phyloP scores from a whole-genome alignment of 2,329 filamentous ascomycete genomes.

The Raffaelea albimanens region DNA sequence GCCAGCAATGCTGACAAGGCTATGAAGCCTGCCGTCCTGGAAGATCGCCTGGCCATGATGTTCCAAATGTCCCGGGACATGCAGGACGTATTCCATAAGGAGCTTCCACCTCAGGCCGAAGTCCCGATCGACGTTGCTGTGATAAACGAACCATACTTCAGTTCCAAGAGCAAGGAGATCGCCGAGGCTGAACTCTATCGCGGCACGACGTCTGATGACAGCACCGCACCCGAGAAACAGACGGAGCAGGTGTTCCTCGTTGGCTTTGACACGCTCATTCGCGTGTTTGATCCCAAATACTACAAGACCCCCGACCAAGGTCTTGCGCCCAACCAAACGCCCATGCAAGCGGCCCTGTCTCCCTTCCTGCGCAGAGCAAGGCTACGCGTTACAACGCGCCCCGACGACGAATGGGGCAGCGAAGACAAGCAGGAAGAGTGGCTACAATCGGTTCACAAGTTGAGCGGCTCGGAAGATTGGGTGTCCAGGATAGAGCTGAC shows the following conservation, averaged over 20 bases:
- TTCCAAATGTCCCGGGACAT: slow-evolving; percentile 53
- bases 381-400: slow-evolving; percentile 55
- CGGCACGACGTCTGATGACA: background rate
- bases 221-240: background rate
- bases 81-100: slow-evolving; percentile 16
- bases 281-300: slow-evolving; percentile 66
- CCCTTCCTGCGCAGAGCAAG: slow-evolving; percentile 55
- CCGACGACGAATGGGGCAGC: slow-evolving; percentile 50
- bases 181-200: slow-evolving; percentile 32
- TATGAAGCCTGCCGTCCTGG: slow-evolving; percentile 58
- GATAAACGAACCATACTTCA: slow-evolving; percentile 64
- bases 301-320: slow-evolving; percentile 31
- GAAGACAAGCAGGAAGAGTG: slow-evolving; percentile 45
- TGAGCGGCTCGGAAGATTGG: slow-evolving; percentile 46
- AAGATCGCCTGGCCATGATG: slow-evolving; percentile 63
- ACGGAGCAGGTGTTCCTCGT: slow-evolving; percentile 57
- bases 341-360: slow-evolving; percentile 44
- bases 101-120: background rate
- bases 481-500: slow-evolving; percentile 50
- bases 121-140: slow-evolving; percentile 55
- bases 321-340: slow-evolving; percentile 11
- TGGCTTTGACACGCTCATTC: slow-evolving; percentile 67
- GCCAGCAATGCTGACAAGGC: slow-evolving; percentile 59
- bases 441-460: slow-evolving; percentile 35
- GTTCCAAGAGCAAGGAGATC: slow-evolving; percentile 58